These are phyloP conservation scores for Zangia roseola DNA, from an alignment of 768 basidiomycete species.

Conservation along the genomic window DNA sequence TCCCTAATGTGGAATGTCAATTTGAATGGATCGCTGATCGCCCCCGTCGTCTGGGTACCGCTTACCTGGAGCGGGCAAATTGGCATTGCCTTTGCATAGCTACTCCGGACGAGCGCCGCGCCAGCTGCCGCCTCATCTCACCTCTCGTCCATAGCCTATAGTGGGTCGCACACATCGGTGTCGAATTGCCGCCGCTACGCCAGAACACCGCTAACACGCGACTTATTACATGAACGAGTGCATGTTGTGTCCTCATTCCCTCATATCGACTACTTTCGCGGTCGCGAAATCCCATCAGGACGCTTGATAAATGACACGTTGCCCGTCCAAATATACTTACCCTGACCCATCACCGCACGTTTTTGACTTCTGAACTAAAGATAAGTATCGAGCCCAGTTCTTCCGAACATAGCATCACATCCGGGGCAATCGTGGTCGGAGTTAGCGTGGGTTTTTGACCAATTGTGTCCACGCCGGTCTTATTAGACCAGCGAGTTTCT, in stretches of 20 bases:
- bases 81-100: conserved; percentile 11
- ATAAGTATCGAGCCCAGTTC: not conserved
- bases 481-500: not conserved
- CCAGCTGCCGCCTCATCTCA: not conserved
- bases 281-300: not conserved
- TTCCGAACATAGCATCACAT: not conserved
- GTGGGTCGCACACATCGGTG: too few species aligned
- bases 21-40: conserved; percentile 8
- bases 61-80: conserved; percentile 9
- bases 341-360: not conserved
- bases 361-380: conserved; percentile 1
- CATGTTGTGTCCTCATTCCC: conserved; percentile 7
- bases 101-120: not conserved
- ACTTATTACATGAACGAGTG: not conserved
- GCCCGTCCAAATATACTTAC: not conserved
- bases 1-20: conserved; percentile 7
- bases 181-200: not conserved
- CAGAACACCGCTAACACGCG: conserved; percentile 5
- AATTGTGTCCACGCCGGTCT: not conserved
- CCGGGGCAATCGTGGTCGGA: not conserved
- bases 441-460: not conserved
- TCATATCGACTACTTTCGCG: not conserved
- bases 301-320: not conserved
- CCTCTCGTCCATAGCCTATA: too few species aligned
- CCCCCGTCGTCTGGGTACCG: conserved; percentile 17